These are phyloP conservation scores for Przewalskia tangutica DNA, from an alignment of 257 asterid species.

Conservation along the genomic window DNA sequence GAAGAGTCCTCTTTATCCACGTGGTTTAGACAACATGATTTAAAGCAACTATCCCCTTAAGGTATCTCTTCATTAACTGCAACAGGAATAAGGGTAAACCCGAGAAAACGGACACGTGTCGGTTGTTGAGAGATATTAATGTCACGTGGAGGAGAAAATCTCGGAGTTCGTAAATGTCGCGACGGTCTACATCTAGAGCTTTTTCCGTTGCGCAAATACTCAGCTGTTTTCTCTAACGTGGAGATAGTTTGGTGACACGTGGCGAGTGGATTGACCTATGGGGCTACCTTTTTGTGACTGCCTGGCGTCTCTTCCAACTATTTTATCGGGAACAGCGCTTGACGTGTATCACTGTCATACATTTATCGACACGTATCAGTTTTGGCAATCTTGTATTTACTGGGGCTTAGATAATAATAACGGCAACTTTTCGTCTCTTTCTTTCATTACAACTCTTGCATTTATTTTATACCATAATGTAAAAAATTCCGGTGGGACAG, in stretches of 20 bases:
- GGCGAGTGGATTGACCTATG: background rate
- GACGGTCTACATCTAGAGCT: background rate
- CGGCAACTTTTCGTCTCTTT: background rate
- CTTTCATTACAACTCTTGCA: background rate
- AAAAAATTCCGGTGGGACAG: background rate
- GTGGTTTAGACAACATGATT: constrained; percentile 36
- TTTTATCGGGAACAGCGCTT: background rate
- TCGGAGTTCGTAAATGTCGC: background rate
- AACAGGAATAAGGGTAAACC: background rate
- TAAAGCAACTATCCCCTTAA: background rate
- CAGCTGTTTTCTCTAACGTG: background rate
- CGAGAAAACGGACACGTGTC: constrained; percentile 15
- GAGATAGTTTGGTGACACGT: background rate
- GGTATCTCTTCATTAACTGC: background rate
- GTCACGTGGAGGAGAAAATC: constrained; percentile 11
- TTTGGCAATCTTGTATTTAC: background rate
- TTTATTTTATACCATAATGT: background rate
- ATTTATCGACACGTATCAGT: background rate
- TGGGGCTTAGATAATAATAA: background rate
- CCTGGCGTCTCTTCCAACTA: background rate
- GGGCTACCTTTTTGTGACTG: background rate
- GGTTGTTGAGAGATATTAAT: background rate
- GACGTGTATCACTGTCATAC: constrained; percentile 1
- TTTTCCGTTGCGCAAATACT: background rate
- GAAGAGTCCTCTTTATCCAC: constrained; percentile 22